These are phyloP conservation scores for Tricladium varicosporioides DNA, from an alignment of 2,329 filamentous ascomycete species.

Conservation along the genomic window DNA sequence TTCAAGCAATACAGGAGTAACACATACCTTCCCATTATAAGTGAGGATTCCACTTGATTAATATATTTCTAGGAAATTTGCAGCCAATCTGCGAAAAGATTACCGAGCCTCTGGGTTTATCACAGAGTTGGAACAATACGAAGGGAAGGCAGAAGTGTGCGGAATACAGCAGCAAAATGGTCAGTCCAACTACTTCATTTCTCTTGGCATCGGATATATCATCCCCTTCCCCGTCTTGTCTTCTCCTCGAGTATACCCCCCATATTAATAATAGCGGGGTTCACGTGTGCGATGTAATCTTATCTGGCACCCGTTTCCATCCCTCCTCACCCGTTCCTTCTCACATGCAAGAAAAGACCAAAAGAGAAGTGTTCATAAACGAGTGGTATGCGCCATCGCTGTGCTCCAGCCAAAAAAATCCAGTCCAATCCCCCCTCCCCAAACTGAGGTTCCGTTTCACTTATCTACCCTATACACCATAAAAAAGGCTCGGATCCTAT, in stretches of 20 bases:
- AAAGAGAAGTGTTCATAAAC: slow-evolving; percentile 14
- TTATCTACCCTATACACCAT: slow-evolving; percentile 21
- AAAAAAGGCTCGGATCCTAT: not conserved
- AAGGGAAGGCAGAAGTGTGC: too few relatives aligned
- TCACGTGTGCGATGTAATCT: not conserved
- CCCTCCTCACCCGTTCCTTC: not conserved
- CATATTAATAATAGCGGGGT: not conserved
- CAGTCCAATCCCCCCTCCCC: slow-evolving; percentile 7
- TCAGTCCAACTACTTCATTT: not conserved
- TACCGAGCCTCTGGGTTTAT: too few relatives aligned
- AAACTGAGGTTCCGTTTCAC: not conserved
- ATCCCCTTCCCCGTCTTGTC: not conserved
- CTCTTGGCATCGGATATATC: not conserved
- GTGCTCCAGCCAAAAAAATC: slow-evolving; percentile 20
- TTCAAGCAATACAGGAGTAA: too few relatives aligned
- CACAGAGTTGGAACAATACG: too few relatives aligned
- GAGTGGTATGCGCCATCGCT: slow-evolving; percentile 31
- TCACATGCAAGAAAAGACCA: slow-evolving; percentile 5
- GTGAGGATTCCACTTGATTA: too few relatives aligned
- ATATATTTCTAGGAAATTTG: too few relatives aligned
- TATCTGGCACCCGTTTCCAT: not conserved
- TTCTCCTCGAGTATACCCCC: not conserved
- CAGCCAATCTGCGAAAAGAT: too few relatives aligned
- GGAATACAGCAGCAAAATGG: too few relatives aligned
- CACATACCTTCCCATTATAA: too few relatives aligned